Percentiles rank a stretch among this genome's conserved stretches.
Evolutionary conservation across 257 asterid genomes (phyloP).

Genomic region (Gynochthodes officinalis): DNA sequence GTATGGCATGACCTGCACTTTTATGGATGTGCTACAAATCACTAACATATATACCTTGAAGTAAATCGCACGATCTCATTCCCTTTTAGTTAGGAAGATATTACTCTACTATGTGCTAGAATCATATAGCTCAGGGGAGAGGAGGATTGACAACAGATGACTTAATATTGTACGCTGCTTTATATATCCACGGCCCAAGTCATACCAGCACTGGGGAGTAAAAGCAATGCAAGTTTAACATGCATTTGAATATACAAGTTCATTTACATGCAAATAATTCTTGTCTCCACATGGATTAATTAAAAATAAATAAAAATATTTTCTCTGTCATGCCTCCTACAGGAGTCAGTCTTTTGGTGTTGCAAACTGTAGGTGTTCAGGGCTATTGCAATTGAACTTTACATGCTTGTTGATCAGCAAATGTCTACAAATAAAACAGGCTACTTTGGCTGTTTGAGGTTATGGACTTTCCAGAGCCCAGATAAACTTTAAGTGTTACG

Average conservation of each 20-base stretch:
- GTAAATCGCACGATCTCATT: not conserved
- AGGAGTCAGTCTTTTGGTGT: constrained; percentile 1
- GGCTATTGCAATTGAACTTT: not conserved
- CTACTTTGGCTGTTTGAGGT: not conserved
- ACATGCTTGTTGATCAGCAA: not conserved
- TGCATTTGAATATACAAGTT: not conserved
- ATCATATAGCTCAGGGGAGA: not conserved
- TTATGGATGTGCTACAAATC: not conserved
- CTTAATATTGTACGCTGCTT: not conserved
- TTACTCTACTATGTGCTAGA: not conserved
- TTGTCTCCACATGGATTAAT: not conserved
- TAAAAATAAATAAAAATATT: not conserved
- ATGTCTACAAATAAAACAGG: not conserved
- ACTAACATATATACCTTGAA: not conserved
- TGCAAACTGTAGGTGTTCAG: not conserved
- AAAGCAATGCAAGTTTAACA: not conserved
- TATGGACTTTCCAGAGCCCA: not conserved
- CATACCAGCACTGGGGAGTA: not conserved
- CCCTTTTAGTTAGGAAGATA: not conserved
- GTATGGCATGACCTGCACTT: constrained; percentile 45
- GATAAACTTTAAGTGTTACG: not conserved
- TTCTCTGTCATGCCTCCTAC: not conserved
- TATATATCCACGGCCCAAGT: not conserved
- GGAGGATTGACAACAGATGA: not conserved
- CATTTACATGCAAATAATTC: not conserved